Percentiles rank a stretch among this genome's conserved stretches.
Evolutionary conservation across 2,329 filamentous ascomycete species (phyloP).

Genomic region (Cladosporium sp.): DNA sequence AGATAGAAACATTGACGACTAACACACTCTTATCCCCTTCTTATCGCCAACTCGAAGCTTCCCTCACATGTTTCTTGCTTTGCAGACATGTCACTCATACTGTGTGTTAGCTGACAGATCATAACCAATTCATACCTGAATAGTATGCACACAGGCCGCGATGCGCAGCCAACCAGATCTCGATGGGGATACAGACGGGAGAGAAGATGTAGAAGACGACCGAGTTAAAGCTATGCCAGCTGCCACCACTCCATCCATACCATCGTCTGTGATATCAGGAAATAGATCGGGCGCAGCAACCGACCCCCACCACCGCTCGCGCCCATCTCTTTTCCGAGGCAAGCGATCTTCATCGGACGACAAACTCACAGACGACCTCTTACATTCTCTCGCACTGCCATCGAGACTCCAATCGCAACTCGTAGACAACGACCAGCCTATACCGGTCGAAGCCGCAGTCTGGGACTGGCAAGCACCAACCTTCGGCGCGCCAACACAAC

Average conservation of each 20-base stretch:
- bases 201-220: not conserved
- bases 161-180: constrained; percentile 1
- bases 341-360: not conserved
- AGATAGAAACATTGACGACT: not conserved
- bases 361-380: not conserved
- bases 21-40: not conserved
- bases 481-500: constrained; percentile 30
- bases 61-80: not conserved
- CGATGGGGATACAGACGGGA: not conserved
- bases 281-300: not conserved
- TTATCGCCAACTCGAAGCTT: not conserved
- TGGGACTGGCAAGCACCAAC: constrained; percentile 44
- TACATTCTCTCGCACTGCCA: not conserved
- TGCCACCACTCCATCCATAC: not conserved
- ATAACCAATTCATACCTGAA: not conserved
- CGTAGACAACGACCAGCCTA: constrained; percentile 8
- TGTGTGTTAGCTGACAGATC: not conserved
- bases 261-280: not conserved
- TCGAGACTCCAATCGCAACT: not conserved
- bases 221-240: not conserved
- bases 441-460: constrained; percentile 23
- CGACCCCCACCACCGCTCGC: not conserved
- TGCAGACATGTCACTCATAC: not conserved
- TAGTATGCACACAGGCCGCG: not conserved
- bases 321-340: not conserved